Evolutionary conservation across 129 eudicot species (phyloP).

Genomic region (Flaveria linearis): DNA sequence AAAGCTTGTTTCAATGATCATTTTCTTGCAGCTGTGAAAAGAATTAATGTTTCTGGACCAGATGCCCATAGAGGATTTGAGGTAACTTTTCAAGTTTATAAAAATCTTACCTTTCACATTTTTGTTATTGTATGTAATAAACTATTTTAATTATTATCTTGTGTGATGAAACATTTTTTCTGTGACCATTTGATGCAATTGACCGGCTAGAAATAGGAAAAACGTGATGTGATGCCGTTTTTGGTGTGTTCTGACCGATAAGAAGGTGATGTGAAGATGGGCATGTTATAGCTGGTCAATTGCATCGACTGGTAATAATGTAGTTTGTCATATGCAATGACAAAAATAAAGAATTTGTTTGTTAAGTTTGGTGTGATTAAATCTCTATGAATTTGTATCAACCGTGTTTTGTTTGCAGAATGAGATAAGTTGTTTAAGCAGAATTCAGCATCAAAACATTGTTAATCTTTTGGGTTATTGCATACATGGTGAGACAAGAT

Average conservation of each 20-base stretch:
- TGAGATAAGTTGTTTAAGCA: conserved; percentile 72
- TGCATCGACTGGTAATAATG: not conserved
- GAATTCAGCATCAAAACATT: conserved; percentile 82
- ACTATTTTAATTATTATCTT: not conserved
- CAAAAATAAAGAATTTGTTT: not conserved
- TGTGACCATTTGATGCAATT: conserved; percentile 10
- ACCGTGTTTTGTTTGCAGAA: conserved; percentile 55
- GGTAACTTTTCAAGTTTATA: conserved; percentile 40
- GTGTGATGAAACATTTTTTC: not conserved
- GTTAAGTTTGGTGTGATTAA: not conserved
- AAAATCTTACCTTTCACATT: not conserved
- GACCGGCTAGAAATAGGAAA: not conserved
- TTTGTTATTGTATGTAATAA: not conserved
- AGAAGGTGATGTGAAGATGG: not conserved
- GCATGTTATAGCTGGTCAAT: not conserved
- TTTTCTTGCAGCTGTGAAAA: conserved; percentile 71
- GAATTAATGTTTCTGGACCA: conserved; percentile 53
- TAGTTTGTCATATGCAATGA: not conserved
- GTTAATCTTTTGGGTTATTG: conserved; percentile 84
- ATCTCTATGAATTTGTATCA: not conserved
- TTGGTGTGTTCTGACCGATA: not conserved
- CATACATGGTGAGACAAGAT: conserved; percentile 67
- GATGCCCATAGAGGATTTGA: conserved; percentile 76
- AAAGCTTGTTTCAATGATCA: conserved; percentile 78
- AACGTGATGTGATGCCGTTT: not conserved